Evolutionary conservation across 805 yeast species (phyloP), one percentile per base, ranked within the genome.

Genomic region (Yarrowia osloensis): DNA sequence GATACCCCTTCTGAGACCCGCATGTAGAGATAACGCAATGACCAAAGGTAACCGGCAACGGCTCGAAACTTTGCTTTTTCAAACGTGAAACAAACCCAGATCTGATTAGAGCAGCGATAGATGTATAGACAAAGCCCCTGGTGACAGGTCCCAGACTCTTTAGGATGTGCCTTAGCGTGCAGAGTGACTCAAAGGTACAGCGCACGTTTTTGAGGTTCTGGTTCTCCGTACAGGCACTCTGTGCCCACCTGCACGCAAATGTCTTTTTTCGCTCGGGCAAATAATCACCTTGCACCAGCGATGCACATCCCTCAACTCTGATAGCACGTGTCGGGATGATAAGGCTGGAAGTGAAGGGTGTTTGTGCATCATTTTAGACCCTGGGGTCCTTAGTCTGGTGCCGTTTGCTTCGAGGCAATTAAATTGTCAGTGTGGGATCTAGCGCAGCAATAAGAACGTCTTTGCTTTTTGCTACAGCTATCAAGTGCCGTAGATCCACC

Each of bases 241-340:
- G 7, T 46, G 50, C 50, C 50, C 50, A 46, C 54, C 54, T n/a
- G n/a, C 2, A 3, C 12, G 15, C 13, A 4, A 21, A 19, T 13
- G 55, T 19, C n/a, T n/a, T 49, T 21, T 13, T 29, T 19, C 17
- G 1, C 55, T 31, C 12, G 39, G n/a, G 21, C 13, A 29, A n/a
- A 29, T 11, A 21, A n/a, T 13, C 26, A 12, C 39, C 4, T 22
- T 46, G 54, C 54, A 12, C 35, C 33, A n/a, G 11, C 12, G n/a
- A 31, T 49, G 55, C 55, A 29, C 37, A 29, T 49, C 55, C 12
- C 7, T 19, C 39, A 49, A 49, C 39, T 49, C 55, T 49, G 55
- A 49, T 49, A 29, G 55, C 55, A 49, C 55, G 55, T 49, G 55
- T 9, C 5, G 55, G 12, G 7, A 49, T 15, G 55, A 49, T 49